A percentile compares a stretch with the other conserved stretches of the same genome.
Evolutionary conservation across 2,329 filamentous ascomycete species (phyloP).

Genomic region (Fusarium sp.): DNA sequence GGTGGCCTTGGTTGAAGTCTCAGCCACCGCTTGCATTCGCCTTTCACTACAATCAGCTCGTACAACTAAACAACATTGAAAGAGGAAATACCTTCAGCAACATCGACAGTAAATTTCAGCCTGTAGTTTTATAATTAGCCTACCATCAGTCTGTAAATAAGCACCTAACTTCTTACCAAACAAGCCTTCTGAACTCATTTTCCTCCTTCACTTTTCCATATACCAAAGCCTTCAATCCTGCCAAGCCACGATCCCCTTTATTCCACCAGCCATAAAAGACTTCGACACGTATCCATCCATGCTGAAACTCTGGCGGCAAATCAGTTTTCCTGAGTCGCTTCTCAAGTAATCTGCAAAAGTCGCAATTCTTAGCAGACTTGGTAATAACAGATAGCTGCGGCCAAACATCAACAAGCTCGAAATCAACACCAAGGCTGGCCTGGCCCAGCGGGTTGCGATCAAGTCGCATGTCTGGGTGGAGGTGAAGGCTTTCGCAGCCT

Average conservation of each 20-base stretch:
- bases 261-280: neutral
- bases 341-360: neutral
- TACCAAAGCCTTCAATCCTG: too few relatives aligned
- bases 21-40: neutral
- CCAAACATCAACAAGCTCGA: neutral
- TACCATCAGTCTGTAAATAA: too few relatives aligned
- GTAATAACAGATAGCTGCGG: neutral
- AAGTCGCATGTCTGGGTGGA: too few relatives aligned
- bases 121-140: neutral
- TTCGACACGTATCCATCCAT: neutral
- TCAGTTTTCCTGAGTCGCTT: neutral
- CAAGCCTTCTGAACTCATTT: neutral
- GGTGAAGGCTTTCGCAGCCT: neutral
- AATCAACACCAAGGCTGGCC: neutral
- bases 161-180: neutral
- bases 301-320: neutral
- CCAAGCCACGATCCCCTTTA: rapidly evolving
- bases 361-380: neutral
- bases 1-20: neutral
- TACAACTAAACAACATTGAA: neutral
- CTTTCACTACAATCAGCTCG: neutral
- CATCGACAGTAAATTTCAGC: neutral
- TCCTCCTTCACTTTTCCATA: neutral
- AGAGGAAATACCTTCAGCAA: neutral
- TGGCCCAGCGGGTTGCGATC: too few relatives aligned